Percentiles rank a stretch among this genome's conserved stretches.
These are phyloP conservation scores for Paraconiothyrium brasiliense DNA, from an alignment of 2,329 filamentous ascomycete genomes.

Conservation along the genomic window DNA sequence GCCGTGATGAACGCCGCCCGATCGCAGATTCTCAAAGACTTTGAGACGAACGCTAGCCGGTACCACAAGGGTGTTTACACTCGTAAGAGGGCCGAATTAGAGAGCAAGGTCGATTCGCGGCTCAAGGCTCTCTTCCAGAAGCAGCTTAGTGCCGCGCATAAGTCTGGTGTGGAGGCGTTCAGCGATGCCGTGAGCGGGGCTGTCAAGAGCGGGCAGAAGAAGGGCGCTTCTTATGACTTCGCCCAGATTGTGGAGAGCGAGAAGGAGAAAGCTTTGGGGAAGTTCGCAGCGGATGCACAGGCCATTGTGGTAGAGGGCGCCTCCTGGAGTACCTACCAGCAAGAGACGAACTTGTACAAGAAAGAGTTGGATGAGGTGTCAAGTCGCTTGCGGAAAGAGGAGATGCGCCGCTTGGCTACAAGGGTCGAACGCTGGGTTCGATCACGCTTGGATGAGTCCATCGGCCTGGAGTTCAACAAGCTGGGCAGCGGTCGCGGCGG, in stretches of 20 bases:
- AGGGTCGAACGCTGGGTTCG: constrained; percentile 94
- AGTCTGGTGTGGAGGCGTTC: constrained; percentile 83
- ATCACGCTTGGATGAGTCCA: constrained; percentile 83
- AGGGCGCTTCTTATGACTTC: constrained; percentile 90
- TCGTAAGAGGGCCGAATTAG: constrained; percentile 84
- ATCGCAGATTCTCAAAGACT: constrained; percentile 78
- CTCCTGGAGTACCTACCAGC: constrained; percentile 85
- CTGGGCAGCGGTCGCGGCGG: constrained; percentile 88
- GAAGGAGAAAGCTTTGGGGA: constrained; percentile 77
- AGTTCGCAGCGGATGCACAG: constrained; percentile 79
- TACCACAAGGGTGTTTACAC: constrained; percentile 97
- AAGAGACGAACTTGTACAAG: constrained; percentile 81
- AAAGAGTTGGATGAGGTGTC: constrained; percentile 94
- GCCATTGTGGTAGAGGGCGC: constrained; percentile 80
- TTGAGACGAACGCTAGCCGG: constrained; percentile 87
- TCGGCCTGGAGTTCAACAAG: constrained; percentile 95
- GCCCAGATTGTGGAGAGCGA: constrained; percentile 89
- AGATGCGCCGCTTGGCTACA: constrained; percentile 91
- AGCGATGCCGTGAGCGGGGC: constrained; percentile 85
- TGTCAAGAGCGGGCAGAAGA: constrained; percentile 93
- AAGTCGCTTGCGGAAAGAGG: constrained; percentile 84
- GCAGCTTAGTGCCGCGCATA: constrained; percentile 90
- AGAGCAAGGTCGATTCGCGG: constrained; percentile 85
- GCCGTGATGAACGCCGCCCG: constrained; percentile 76
- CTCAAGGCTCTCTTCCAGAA: constrained; percentile 87